Percentiles rank a stretch among this genome's conserved stretches.
These are phyloP conservation scores for Pichia sp. DNA, from an alignment of 1,139 yeast species.

Conservation along the genomic window DNA sequence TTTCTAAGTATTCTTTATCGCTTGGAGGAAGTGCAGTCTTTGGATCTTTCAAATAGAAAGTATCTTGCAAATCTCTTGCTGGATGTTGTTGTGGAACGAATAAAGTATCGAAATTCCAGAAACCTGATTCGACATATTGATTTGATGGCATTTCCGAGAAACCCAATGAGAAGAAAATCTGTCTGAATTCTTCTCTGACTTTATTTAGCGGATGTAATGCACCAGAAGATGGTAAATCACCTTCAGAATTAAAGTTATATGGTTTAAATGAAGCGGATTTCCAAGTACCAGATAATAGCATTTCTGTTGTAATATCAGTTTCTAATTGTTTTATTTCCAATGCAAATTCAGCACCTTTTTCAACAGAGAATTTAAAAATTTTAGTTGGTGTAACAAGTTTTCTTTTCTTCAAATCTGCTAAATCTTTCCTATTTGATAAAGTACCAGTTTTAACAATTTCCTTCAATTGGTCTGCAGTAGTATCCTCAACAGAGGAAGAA, in stretches of 20 bases:
- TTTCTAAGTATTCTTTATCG: constrained; percentile 71
- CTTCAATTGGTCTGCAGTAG: constrained; percentile 59
- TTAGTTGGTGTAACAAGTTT: constrained; percentile 72
- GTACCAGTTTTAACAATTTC: constrained; percentile 54
- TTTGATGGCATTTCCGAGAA: constrained; percentile 99
- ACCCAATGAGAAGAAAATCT: constrained; percentile 95
- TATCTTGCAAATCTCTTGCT: constrained; percentile 97
- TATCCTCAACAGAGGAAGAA: constrained; percentile 49
- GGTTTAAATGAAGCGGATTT: constrained; percentile 82
- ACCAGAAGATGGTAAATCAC: constrained; percentile 79
- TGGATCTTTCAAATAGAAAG: constrained; percentile 95
- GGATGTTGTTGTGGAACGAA: constrained; percentile 99
- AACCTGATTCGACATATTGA: constrained; percentile 95
- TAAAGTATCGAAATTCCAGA: constrained; percentile 97
- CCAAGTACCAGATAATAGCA: constrained; percentile 81
- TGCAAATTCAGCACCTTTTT: constrained; percentile 80
- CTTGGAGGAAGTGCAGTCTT: constrained; percentile 70
- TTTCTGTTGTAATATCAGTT: constrained; percentile 91
- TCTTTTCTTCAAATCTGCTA: constrained; percentile 88
- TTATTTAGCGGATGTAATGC: constrained; percentile 95
- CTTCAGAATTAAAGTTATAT: constrained; percentile 93
- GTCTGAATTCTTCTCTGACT: constrained; percentile 96
- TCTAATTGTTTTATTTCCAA: constrained; percentile 74
- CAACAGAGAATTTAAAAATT: constrained; percentile 65
- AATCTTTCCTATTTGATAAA: constrained; percentile 46